These are phyloP conservation scores for Clathrus columnatus DNA, from an alignment of 768 basidiomycete species.

Conservation along the genomic window DNA sequence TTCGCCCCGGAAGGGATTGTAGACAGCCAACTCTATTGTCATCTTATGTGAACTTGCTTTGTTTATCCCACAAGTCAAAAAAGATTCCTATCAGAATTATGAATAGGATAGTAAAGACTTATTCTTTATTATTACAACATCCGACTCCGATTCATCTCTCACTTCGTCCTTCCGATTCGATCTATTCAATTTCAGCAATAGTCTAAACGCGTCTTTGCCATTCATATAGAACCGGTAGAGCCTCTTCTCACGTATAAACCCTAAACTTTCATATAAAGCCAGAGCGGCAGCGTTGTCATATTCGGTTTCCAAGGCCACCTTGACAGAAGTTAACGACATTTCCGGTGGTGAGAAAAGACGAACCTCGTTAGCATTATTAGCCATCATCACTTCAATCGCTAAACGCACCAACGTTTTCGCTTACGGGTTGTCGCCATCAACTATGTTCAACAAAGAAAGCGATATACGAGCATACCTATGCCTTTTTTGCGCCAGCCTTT, in stretches of 20 bases:
- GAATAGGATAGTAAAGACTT: no score
- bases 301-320: constrained; percentile 96
- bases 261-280: constrained; percentile 82
- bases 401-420: constrained; percentile 79
- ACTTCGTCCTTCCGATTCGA: no score
- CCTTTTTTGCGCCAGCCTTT: constrained; percentile 81
- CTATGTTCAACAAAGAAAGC: not conserved
- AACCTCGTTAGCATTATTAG: constrained; percentile 79
- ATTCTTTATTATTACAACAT: no score
- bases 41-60: no score
- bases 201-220: constrained; percentile 89
- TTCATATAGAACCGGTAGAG: constrained; percentile 94
- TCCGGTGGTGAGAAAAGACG: constrained; percentile 20
- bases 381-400: constrained; percentile 79
- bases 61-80: no score
- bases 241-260: constrained; percentile 93
- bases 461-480: constrained; percentile 63
- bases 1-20: no score
- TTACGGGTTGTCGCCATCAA: constrained; percentile 27
- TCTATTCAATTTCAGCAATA: constrained; percentile 54
- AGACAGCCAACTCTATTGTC: no score
- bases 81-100: no score
- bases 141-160: no score
- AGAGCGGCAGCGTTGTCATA: constrained; percentile 86
- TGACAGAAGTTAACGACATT: constrained; percentile 7